Base-by-base conservation (phyloP, 768 basidiomycete species). In the Trametes cingulata region DNA sequence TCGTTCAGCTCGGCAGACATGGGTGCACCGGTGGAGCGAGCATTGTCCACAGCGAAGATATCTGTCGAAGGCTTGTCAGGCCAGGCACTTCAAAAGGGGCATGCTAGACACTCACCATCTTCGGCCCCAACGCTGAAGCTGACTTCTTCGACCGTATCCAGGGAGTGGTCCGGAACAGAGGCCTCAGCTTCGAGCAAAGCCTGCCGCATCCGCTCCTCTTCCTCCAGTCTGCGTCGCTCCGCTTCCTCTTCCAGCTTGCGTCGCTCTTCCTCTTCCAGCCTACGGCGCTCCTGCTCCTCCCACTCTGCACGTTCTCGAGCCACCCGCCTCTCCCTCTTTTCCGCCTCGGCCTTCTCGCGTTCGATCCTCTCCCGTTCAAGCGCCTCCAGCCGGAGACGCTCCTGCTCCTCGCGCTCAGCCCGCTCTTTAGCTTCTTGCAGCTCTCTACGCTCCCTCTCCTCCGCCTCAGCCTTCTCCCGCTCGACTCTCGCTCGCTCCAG, bases 11-110 rank as follows among this genome's bases (percentile, higher is more conserved):
- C 79, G 52, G 75, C 71, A 9, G 74, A 73, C 64, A 74, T 68
- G 19, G 60, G 65, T 19, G 36, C 46, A 8, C 63, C 60, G 12
- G 73, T 69, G 25, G 80, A 73, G n/a, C 71, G 69, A 20, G 73
- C 27, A 13, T 15, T 70, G 15, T 76, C 74, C 41, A 78, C 68
- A 35, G 81, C 80, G 65, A 90, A 89, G 14, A 88, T 79, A 72
- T 90, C 88, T 86, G 50, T 13, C 24, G n/a, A 10, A 52, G 33
- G 12, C 14, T 3, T 14, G 47, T 59, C 27, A 62, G 49, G 1
- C 3, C n/a, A 25, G 2, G 10, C 19, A 12, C 1, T 7, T 48
- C 29, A 33, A 19, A 12, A 40, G 35, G 12, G n/a, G 61, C 61
- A 37, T 57, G 47, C 52, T 42, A 52, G 46, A 37, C 42, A 60